These are phyloP conservation scores for Claviceps sp. DNA, from an alignment of 2,329 filamentous ascomycete species.

Conservation along the genomic window DNA sequence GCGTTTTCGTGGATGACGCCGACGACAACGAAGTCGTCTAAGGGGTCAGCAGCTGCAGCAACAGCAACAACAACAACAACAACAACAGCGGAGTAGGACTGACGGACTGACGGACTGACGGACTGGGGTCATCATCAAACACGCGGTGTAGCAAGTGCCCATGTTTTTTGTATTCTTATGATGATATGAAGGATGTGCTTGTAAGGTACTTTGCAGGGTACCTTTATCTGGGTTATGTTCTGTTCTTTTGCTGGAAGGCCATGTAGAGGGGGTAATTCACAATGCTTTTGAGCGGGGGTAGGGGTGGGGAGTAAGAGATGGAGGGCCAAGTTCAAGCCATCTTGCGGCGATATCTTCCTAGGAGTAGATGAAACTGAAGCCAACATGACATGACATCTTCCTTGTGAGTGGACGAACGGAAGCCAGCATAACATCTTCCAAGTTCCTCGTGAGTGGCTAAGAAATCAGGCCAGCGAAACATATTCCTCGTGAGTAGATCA, in stretches of 20 bases:
- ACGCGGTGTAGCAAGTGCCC: not conserved
- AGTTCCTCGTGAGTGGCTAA: too few relatives aligned
- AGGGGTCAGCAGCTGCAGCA: slow-evolving; percentile 20
- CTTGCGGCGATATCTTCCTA: too few relatives aligned
- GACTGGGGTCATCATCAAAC: not conserved
- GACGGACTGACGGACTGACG: too few relatives aligned
- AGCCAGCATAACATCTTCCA: too few relatives aligned
- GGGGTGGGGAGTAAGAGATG: too few relatives aligned
- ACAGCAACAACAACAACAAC: not conserved
- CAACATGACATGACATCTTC: too few relatives aligned
- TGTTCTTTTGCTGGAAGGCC: not conserved
- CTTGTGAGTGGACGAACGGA: too few relatives aligned
- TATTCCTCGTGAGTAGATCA: too few relatives aligned
- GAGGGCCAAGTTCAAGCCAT: too few relatives aligned
- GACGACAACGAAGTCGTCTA: slow-evolving; percentile 21
- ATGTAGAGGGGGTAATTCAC: not conserved
- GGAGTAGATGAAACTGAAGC: too few relatives aligned
- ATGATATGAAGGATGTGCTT: not conserved
- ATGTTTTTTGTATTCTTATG: not conserved
- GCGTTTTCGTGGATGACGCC: slow-evolving; percentile 87
- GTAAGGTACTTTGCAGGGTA: not conserved
- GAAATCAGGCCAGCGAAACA: too few relatives aligned
- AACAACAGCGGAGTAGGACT: not conserved
- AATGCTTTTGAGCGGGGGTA: not conserved
- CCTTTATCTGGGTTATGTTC: not conserved